These are phyloP conservation scores for Penicillium cataractarum DNA, from an alignment of 495 filamentous ascomycete genomes.

Conservation along the genomic window DNA sequence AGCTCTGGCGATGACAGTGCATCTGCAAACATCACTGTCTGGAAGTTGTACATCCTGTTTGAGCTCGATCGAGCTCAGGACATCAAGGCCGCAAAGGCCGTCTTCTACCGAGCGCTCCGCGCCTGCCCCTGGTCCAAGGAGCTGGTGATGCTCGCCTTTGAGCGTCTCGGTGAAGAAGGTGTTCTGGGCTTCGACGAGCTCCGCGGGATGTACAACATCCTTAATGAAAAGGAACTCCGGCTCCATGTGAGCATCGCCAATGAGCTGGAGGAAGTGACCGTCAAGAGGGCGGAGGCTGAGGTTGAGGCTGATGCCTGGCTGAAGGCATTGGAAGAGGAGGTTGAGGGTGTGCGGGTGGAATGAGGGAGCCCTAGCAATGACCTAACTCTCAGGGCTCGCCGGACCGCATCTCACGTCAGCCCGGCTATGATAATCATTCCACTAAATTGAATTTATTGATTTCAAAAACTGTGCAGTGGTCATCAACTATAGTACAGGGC, in stretches of 20 bases:
- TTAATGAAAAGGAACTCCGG: conserved; percentile 18
- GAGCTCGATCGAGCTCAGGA: conserved; percentile 41
- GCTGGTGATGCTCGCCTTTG: conserved; percentile 65
- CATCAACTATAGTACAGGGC: conserved; percentile 28
- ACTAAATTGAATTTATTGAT: too few relatives aligned
- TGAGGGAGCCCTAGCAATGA: not conserved
- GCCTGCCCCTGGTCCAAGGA: conserved; percentile 80
- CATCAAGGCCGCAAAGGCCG: conserved; percentile 46
- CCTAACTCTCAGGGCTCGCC: not conserved
- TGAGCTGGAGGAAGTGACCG: not conserved
- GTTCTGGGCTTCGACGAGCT: conserved; percentile 18
- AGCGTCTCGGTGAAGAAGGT: conserved; percentile 39
- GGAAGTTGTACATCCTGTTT: conserved; percentile 70
- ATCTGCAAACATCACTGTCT: conserved; percentile 55
- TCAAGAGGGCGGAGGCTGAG: not conserved
- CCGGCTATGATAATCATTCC: not conserved
- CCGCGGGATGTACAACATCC: conserved; percentile 6
- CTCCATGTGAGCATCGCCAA: conserved; percentile 15
- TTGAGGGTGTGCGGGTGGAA: not conserved
- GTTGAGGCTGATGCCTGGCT: not conserved
- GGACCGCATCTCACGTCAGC: not conserved
- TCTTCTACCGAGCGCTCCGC: conserved; percentile 53
- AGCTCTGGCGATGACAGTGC: conserved; percentile 40
- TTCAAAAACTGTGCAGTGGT: not conserved
- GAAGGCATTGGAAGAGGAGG: not conserved